Evolutionary conservation across 1,139 yeast species (phyloP), one percentile per base, ranked within the genome.

Genomic region (Yamadazyma oceani): DNA sequence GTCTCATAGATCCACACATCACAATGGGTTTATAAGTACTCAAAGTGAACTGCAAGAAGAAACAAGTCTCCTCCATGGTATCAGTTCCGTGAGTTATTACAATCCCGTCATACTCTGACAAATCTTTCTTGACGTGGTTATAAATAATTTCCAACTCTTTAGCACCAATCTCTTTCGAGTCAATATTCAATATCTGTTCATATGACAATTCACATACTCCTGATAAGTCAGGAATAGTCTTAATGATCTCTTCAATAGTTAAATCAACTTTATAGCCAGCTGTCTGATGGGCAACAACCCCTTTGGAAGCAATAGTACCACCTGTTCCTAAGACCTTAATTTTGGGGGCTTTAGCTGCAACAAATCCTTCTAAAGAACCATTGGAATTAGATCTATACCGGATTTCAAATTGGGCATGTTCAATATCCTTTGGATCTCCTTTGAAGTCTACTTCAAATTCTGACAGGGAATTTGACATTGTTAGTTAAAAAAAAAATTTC

Each of bases 71-170:
- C 41, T 83, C 83, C 63, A 81, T 66, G 2, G 87, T 80, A 52
- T 82, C 88, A 2, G 88, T 82, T 11, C 88, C 88, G 54, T 82
- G 88, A 2, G 87, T 82, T 29, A 82, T 76, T 21, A 82, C 87
- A 6, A 73, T 58, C n/a, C 77, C 78, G 49, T 73, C 76, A 41
- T 75, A 75, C 3, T 73, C 66, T 31, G 63, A 65, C 41, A 75
- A 59, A 43, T 68, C 73, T 38, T 66, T 66, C 16, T 53, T 47
- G 14, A 78, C 78, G 42, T 72, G 68, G 40, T 74, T 60, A 36
- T 65, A 54, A 26, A 71, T 55, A 26, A 41, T 39, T 22, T 64
- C 44, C 32, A 70, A 54, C 38, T 69, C 71, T 2, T 56, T 49
- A 14, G 75, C 68, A 26, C 78, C 73, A 24, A 82, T 66, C 49